Base-by-base conservation (phyloP, 352 stramenopile species). In the Phytopythium montanum region DNA sequence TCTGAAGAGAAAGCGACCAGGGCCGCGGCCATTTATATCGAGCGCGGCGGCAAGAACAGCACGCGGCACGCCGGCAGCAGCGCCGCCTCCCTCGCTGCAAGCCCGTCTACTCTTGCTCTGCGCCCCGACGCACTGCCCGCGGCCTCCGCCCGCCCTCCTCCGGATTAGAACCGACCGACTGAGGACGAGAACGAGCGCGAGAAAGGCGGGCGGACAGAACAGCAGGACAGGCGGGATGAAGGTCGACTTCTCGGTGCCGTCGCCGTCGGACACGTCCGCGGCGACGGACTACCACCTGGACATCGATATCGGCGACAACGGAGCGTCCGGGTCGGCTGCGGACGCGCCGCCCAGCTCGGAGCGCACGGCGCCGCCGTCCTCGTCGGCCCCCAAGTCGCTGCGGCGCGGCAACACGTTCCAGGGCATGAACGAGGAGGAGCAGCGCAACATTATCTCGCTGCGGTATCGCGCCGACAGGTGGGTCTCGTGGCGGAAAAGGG, bases 361-460 rank as follows among this genome's bases (percentile, higher is more conserved):
- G 19, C 13, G 26, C 66, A 42, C 45, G 25, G 34, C 34, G 26
- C 31, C 38, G 54, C 33, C 33, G 14, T n/a, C 36, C n/a, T 28
- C 34, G 56, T 44, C 57, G 28, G 33, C 16, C n/a, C 64, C 39
- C 28, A 82, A 82, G 49, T 72, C 58, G 42, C 59, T 91, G 58
- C 79, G 84, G 8, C 77, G 81, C 56, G 72, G 73, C 49, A 86
- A 90, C 64, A 89, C 81, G 63, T 90, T 93, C 68, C 88, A 79
- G 16, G 73, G 64, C 60, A 54, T 66, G 19, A 87, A 76, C 19
- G 81, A 92, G 38, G 81, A 92, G 31, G 85, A 94, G 61, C 81
- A 90, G 62, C 83, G 82, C 63, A 92, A 94, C 59, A 94, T 90
- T 56, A 92, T 94, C 48, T 94, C 85, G 48, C 70, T 94, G 49